Evolutionary conservation across 1,284 basidiomycete species (phyloP).

Genomic region (Coniferiporia sulphurascens): DNA sequence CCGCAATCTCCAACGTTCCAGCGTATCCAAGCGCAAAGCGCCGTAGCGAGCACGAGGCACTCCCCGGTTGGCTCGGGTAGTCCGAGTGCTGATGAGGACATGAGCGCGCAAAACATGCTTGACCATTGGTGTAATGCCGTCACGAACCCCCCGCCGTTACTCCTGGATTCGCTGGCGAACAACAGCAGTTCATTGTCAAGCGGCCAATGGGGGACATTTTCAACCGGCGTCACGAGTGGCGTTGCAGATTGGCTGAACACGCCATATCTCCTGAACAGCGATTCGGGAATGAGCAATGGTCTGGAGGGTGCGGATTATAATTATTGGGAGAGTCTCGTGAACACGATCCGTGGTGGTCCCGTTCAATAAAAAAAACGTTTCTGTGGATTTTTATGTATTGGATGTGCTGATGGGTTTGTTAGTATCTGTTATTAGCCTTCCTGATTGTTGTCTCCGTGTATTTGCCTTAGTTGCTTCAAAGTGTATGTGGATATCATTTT

Average conservation of each 20-base stretch:
- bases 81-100: conserved; percentile 69
- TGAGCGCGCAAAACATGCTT: conserved; percentile 65
- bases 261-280: conserved; percentile 21
- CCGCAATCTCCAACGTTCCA: conserved; percentile 52
- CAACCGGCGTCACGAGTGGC: conserved; percentile 15
- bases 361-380: conserved; percentile 19
- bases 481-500: background rate
- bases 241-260: conserved; percentile 19
- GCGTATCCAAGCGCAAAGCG: conserved; percentile 49
- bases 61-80: conserved; percentile 59
- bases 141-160: conserved; percentile 58
- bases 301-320: conserved; percentile 68
- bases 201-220: conserved; percentile 37
- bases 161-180: conserved; percentile 45
- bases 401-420: background rate
- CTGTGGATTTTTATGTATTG: background rate
- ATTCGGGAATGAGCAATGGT: conserved; percentile 31
- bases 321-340: conserved; percentile 78
- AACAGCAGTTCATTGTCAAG: conserved; percentile 25
- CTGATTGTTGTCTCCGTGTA: background rate
- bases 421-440: background rate
- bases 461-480: background rate
- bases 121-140: conserved; percentile 80
- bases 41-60: conserved; percentile 37
- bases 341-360: conserved; percentile 61